Base-by-base conservation (phyloP, 2,329 filamentous ascomycete species). In the Pseudogymnoascus sp. region DNA sequence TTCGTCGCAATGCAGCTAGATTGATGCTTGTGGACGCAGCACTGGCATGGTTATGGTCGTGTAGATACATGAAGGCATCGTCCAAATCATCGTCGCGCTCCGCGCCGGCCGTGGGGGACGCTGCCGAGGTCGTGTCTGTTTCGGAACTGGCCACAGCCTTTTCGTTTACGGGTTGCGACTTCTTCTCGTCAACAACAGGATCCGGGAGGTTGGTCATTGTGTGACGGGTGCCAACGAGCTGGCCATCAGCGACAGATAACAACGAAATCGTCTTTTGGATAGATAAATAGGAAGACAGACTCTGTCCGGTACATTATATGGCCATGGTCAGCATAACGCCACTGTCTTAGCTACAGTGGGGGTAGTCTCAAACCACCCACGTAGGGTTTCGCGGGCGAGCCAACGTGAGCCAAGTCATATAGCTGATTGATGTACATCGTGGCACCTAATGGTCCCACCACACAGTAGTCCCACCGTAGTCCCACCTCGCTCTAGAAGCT, bases 1-100 rank as follows among this genome's bases (percentile, higher is more conserved):
- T 83, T 63, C 78, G 77, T 4, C 81, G 74, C 43, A 86, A 70
- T 1, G 71, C 71, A 62, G 72, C 71, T 54, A 82, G 71, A 64
- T 81, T 71, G 34, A 79, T 70, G 18, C 64, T 63, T 25, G 30
- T 69, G 50, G 71, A 70, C 20, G 71, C 71, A 16, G 70, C 47
- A 47, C 65, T 62, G 58, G 65, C 65, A 38, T 67, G 69, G 28
- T 74, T 75, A 62, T 79, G 75, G 28, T 71, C 62, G 25, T 67
- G 63, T 11, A 70, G 61, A 20, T 67, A 71, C 43, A 61, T 63
- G 58, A 77, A 81, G 4, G 79, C 78, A 22, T 69, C 68, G 63
- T 81, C 79, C 11, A 80, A 72, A 60, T 68, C 65, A 64, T 65
- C 34, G 38, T 61, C 43, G 16, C 35, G 35, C 35, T 16, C 35